Conservation (phyloP, 2,329 filamentous ascomycete species). For the Tolypocladium cylindrosporum region DNA sequence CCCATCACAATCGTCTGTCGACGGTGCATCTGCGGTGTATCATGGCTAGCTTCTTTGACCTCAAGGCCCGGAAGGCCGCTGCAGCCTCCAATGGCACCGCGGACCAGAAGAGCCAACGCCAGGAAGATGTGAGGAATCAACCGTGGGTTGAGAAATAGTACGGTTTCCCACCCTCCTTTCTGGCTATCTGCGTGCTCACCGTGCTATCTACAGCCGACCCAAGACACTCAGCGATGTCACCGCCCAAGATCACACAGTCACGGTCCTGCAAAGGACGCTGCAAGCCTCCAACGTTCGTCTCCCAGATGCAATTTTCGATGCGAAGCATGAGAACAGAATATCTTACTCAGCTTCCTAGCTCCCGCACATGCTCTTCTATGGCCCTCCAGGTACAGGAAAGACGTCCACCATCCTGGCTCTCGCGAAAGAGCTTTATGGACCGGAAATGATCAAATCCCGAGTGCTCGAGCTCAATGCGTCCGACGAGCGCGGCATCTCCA, state of each 20-base stretch:
- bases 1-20: background rate
- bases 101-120: constrained; percentile 54
- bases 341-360: constrained; percentile 35
- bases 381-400: constrained; percentile 93
- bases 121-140: constrained; percentile 55
- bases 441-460: constrained; percentile 81
- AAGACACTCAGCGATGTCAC: constrained; percentile 92
- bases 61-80: constrained; percentile 80
- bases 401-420: constrained; percentile 95
- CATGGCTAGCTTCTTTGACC: constrained; percentile 92
- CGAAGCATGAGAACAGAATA: background rate
- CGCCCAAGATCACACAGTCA: constrained; percentile 94
- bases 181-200: constrained; percentile 15
- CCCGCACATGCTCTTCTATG: constrained; percentile 99
- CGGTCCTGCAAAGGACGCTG: constrained; percentile 81
- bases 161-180: constrained; percentile 11
- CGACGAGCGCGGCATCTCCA: constrained; percentile 93
- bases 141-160: constrained; percentile 99
- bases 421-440: constrained; percentile 94
- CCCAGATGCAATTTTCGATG: background rate
- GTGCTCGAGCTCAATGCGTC: constrained; percentile 99
- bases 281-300: constrained; percentile 76
- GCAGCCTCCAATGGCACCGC: constrained; percentile 52
- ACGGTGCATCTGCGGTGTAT: background rate
- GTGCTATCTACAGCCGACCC: constrained; percentile 55